Percentiles rank a stretch among this genome's conserved stretches.
These are phyloP conservation scores for Casuarina cunninghamiana DNA, from an alignment of 306 rosid species.

Conservation along the genomic window DNA sequence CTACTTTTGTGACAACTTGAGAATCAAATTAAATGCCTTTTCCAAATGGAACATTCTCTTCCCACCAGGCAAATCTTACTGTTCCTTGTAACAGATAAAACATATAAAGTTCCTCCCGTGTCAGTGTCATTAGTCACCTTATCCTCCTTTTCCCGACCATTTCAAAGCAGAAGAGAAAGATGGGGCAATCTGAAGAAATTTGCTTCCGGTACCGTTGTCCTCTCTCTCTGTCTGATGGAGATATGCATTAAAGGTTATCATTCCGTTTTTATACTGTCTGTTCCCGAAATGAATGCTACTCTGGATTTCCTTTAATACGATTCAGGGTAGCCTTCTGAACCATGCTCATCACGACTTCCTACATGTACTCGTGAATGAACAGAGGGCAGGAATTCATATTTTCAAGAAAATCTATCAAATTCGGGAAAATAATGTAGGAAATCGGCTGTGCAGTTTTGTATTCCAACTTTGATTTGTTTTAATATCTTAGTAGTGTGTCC, in stretches of 20 bases:
- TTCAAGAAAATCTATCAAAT: too few species aligned
- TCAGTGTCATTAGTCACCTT: slow-evolving; percentile 1
- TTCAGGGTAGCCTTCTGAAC: background rate
- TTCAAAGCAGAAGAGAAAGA: slow-evolving; percentile 21
- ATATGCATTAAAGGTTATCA: background rate
- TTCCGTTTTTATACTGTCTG: too few species aligned
- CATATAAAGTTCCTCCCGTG: slow-evolving; percentile 11
- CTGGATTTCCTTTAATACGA: background rate
- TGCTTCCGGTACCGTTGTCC: slow-evolving; percentile 40
- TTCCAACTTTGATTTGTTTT: background rate
- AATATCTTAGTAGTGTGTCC: background rate
- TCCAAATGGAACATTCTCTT: slow-evolving; percentile 42
- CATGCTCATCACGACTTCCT: background rate
- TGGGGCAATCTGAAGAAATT: slow-evolving; percentile 50
- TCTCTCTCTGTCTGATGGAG: slow-evolving; percentile 14
- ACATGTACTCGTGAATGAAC: too few species aligned
- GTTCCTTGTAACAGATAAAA: slow-evolving; percentile 22
- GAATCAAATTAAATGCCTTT: slow-evolving; percentile 25
- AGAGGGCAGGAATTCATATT: too few species aligned
- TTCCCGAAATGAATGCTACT: background rate
- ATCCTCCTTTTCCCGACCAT: slow-evolving; percentile 10
- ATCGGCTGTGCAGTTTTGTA: background rate
- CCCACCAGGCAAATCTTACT: slow-evolving; percentile 40
- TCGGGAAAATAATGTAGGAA: background rate
- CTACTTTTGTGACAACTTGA: too few species aligned